Conservation (phyloP, 345 rosid genomes). For the Arabidopsis thaliana region DNA sequence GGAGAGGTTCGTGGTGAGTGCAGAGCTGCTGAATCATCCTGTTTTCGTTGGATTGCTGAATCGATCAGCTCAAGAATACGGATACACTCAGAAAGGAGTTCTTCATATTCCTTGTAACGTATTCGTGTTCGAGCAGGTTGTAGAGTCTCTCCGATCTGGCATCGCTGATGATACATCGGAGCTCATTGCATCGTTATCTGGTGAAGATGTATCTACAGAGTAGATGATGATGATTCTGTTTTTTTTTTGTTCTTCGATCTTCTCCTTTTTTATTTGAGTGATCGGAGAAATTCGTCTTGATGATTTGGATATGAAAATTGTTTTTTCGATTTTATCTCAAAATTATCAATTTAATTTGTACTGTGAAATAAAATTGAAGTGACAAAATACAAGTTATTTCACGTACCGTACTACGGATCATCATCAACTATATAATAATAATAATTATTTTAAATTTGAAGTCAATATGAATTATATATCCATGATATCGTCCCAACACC, state of each 20-base stretch:
- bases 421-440: neutral
- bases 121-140: constrained; percentile 66
- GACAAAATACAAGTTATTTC: neutral
- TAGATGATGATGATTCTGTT: constrained; percentile 4
- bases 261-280: constrained; percentile 10
- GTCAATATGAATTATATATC: constrained; percentile 1
- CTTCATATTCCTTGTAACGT: constrained; percentile 92
- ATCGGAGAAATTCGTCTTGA: constrained; percentile 13
- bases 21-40: constrained; percentile 83
- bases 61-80: constrained; percentile 88
- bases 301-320: neutral
- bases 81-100: constrained; percentile 91
- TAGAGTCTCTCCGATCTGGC: constrained; percentile 76
- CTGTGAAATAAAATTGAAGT: neutral
- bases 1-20: constrained; percentile 85
- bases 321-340: neutral
- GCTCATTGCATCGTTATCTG: neutral
- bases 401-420: constrained; percentile 13
- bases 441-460: neutral
- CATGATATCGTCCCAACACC: constrained; percentile 11
- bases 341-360: neutral
- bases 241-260: constrained; percentile 25
- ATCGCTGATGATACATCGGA: constrained; percentile 8
- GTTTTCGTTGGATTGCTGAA: constrained; percentile 68
- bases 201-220: constrained; percentile 40